Conservation (phyloP, 2,329 filamentous ascomycete genomes). For the Aotearoamyces nothofagi region DNA sequence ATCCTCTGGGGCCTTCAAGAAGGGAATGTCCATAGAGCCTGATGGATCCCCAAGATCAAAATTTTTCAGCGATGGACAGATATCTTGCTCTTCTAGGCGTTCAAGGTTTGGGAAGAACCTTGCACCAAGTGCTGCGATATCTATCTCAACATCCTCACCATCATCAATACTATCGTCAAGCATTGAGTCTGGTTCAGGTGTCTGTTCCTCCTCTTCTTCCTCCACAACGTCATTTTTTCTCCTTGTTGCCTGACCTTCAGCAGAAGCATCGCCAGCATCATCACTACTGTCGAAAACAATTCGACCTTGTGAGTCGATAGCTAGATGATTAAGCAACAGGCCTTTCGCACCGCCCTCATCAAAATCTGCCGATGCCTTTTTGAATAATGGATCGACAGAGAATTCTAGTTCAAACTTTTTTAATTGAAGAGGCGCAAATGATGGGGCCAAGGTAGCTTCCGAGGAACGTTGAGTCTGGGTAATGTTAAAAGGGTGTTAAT, state of each 20-base stretch:
- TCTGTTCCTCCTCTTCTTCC: slow-evolving; percentile 26
- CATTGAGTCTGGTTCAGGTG: slow-evolving; percentile 22
- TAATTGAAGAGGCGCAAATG: slow-evolving; percentile 74
- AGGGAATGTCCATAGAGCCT: slow-evolving; percentile 76
- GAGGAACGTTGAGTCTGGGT: slow-evolving; percentile 62
- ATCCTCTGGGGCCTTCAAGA: slow-evolving; percentile 78
- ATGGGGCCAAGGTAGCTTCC: slow-evolving; percentile 82
- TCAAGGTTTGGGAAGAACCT: slow-evolving; percentile 78
- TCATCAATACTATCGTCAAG: slow-evolving; percentile 25
- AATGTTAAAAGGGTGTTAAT: too few species aligned
- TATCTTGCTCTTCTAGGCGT: slow-evolving; percentile 68
- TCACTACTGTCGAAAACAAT: slow-evolving; percentile 99
- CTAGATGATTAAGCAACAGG: slow-evolving; percentile 85
- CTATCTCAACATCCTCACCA: slow-evolving; percentile 55
- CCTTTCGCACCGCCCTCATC: slow-evolving; percentile 97
- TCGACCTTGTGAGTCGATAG: slow-evolving; percentile 78
- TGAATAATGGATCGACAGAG: slow-evolving; percentile 94
- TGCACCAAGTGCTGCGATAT: slow-evolving; percentile 56
- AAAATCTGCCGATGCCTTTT: slow-evolving; percentile 95
- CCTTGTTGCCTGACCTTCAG: slow-evolving; percentile 15
- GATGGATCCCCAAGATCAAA: slow-evolving; percentile 83
- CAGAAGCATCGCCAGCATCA: slow-evolving; percentile 45
- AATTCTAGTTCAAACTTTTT: slow-evolving; percentile 98
- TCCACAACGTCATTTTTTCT: slow-evolving; percentile 50
- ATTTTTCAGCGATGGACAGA: slow-evolving; percentile 87